These are phyloP conservation scores for Colletotrichum nymphaeae DNA, from an alignment of 2,329 filamentous ascomycete species.

Conservation along the genomic window DNA sequence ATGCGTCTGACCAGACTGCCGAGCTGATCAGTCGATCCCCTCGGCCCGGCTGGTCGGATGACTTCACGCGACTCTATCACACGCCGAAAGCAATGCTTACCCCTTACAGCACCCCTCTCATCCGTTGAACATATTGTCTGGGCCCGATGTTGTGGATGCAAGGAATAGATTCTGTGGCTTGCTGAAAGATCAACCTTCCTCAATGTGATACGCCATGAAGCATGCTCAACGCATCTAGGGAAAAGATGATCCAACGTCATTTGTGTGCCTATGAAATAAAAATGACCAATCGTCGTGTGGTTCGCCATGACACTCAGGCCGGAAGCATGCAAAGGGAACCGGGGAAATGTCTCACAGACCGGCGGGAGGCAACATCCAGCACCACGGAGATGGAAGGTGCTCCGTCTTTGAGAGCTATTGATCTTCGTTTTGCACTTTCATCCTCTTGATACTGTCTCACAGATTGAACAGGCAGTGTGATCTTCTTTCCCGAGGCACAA, in stretches of 20 bases:
- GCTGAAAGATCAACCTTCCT: neutral
- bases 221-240: neutral
- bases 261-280: neutral
- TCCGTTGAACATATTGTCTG: neutral
- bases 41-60: neutral
- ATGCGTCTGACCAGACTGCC: too few species aligned
- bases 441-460: neutral
- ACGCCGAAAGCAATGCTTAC: neutral
- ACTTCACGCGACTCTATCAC: neutral
- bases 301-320: neutral
- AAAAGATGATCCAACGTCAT: neutral
- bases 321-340: slow-evolving; percentile 5
- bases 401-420: too few species aligned
- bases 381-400: neutral
- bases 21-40: too few species aligned
- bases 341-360: slow-evolving; percentile 6
- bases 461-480: neutral
- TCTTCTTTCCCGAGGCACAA: neutral
- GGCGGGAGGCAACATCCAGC: neutral
- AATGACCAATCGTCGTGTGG: neutral
- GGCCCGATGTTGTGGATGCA: neutral
- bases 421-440: neutral
- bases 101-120: neutral
- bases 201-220: neutral
- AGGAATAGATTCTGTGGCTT: neutral